These are phyloP conservation scores for Dactylellina haptotyla DNA, from an alignment of 2,329 filamentous ascomycete species.

Conservation along the genomic window DNA sequence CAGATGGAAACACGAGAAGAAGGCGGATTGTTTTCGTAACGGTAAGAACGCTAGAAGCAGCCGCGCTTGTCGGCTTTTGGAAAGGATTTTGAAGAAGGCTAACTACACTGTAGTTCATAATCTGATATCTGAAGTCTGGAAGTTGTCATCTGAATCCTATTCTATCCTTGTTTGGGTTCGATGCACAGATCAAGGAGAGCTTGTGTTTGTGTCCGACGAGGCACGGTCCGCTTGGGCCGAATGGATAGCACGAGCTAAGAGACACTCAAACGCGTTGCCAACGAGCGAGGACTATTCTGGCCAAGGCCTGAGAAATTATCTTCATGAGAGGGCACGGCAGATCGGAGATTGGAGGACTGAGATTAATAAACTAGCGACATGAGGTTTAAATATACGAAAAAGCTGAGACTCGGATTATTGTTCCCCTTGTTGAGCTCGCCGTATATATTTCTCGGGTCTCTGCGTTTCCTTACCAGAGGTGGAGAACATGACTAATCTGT, in stretches of 20 bases:
- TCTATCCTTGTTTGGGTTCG: neutral
- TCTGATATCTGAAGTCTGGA: constrained; percentile 11
- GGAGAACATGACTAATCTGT: no score
- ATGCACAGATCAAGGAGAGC: neutral
- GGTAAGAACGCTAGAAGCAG: neutral
- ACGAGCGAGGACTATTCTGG: constrained; percentile 10
- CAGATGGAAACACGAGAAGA: constrained; percentile 5
- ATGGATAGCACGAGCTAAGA: neutral
- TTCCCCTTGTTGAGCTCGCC: no score
- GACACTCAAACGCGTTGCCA: constrained; percentile 7
- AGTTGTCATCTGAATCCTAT: neutral
- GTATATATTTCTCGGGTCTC: no score
- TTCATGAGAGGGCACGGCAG: constrained; percentile 1
- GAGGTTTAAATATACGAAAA: no score
- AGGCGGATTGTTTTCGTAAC: constrained; percentile 3
- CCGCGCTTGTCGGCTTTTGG: no score
- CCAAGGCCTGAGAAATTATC: constrained; percentile 11
- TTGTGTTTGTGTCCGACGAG: neutral
- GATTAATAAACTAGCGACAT: neutral
- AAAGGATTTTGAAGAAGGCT: no score
- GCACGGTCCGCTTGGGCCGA: neutral
- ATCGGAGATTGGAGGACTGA: neutral
- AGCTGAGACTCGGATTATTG: no score
- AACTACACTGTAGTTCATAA: no score
- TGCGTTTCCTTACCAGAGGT: no score